phyloP scores from a whole-genome alignment of 169 alveolate genomes.

The Eimeria maxima region DNA sequence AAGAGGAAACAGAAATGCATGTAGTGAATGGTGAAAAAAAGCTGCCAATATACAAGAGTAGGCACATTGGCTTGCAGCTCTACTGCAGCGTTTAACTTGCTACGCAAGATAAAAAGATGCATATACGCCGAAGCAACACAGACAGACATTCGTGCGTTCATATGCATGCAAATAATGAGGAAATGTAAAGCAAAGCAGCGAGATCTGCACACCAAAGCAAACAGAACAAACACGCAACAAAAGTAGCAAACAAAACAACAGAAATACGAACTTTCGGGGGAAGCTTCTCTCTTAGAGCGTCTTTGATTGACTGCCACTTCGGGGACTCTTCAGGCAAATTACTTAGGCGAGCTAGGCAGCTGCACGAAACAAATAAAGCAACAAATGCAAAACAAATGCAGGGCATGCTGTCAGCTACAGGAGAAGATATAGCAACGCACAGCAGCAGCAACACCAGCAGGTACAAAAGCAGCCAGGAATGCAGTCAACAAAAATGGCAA shows the following conservation, averaged over 20 bases:
- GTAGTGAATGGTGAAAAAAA: neutral
- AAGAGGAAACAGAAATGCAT: neutral
- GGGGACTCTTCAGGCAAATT: neutral
- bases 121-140: no score
- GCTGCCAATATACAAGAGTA: no score
- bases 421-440: neutral
- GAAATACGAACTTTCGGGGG: slow-evolving; percentile 37
- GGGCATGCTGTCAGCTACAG: neutral
- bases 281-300: slow-evolving; percentile 31
- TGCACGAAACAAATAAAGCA: neutral
- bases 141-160: no score
- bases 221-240: no score
- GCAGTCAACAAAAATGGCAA: neutral
- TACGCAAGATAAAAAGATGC: no score
- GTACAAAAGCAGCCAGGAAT: neutral
- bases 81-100: no score
- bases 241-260: neutral
- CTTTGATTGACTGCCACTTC: slow-evolving; percentile 65
- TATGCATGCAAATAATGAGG: no score
- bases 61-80: no score
- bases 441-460: slow-evolving; percentile 34
- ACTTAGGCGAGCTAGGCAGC: no score
- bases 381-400: neutral
- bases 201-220: neutral
- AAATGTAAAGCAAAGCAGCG: neutral